Evolutionary conservation across 1,284 basidiomycete genomes (phyloP).

Genomic region (Clitocybe nebularis): DNA sequence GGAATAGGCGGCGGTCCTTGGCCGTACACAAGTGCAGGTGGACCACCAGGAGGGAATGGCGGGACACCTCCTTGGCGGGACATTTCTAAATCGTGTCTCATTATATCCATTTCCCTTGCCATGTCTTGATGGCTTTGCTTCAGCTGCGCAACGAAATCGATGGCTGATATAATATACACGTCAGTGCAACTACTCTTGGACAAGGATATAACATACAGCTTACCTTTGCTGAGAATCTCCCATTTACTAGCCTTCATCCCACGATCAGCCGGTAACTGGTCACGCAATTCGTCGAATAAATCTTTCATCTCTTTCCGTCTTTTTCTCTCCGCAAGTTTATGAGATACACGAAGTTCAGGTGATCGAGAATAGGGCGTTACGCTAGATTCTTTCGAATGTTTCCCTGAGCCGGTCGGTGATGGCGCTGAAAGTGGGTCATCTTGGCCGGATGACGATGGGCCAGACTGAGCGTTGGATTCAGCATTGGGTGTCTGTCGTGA

Average conservation of each 20-base stretch:
- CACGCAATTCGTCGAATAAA: slow-evolving; percentile 89
- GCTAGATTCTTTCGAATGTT: slow-evolving; percentile 43
- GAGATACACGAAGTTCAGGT: slow-evolving; percentile 88
- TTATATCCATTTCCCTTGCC: slow-evolving; percentile 71
- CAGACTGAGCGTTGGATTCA: slow-evolving; percentile 33
- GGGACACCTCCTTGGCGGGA: slow-evolving; percentile 55
- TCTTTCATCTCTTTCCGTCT: slow-evolving; percentile 97
- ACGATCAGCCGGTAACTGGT: slow-evolving; percentile 85
- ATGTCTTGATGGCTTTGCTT: slow-evolving; percentile 76
- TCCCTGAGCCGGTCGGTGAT: slow-evolving; percentile 24
- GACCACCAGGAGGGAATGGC: slow-evolving; percentile 43
- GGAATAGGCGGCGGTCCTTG: slow-evolving; percentile 37
- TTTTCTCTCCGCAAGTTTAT: slow-evolving; percentile 94
- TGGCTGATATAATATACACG: slow-evolving; percentile 47
- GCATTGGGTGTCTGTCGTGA: slow-evolving; percentile 53
- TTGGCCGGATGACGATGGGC: slow-evolving; percentile 28
- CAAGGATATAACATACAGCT: slow-evolving; percentile 17
- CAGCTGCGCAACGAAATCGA: slow-evolving; percentile 79
- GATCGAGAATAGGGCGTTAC: slow-evolving; percentile 88
- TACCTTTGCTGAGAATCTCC: slow-evolving; percentile 94
- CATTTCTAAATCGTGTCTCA: slow-evolving; percentile 71
- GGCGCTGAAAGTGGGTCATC: slow-evolving; percentile 37
- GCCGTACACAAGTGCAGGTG: slow-evolving; percentile 50
- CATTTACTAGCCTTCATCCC: slow-evolving; percentile 96
- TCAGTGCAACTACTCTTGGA: not conserved